These are phyloP conservation scores for Rhizophora mangle DNA, from an alignment of 345 rosid species.

Conservation along the genomic window DNA sequence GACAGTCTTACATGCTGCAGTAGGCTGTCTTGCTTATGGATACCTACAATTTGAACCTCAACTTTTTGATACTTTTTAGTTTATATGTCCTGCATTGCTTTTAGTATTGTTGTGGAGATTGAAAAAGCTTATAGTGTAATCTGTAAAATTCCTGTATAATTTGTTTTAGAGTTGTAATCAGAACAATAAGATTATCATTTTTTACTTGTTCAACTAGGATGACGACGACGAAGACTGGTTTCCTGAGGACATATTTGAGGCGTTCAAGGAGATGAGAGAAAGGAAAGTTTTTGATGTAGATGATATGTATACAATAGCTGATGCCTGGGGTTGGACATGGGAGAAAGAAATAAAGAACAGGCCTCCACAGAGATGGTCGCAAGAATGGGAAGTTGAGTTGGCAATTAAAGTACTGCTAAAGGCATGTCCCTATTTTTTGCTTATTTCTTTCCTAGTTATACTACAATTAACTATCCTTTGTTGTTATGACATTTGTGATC, in stretches of 20 bases:
- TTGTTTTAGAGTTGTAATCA: not conserved
- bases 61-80: not conserved
- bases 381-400: conserved; percentile 94
- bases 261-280: conserved; percentile 80
- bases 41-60: not conserved
- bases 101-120: not conserved
- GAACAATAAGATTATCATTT: not conserved
- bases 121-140: not conserved
- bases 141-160: not conserved
- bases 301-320: conserved; percentile 94
- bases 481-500: not conserved
- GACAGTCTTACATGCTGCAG: too few species aligned
- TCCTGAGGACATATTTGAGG: conserved; percentile 79
- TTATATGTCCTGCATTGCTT: not conserved
- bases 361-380: conserved; percentile 83
- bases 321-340: conserved; percentile 99
- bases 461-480: not conserved
- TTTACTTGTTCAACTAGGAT: conserved; percentile 43
- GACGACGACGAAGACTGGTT: conserved; percentile 91
- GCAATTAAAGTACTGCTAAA: conserved; percentile 71
- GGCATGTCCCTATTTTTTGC: conserved; percentile 40
- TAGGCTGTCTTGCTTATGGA: not conserved
- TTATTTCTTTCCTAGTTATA: not conserved
- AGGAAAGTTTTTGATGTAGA: conserved; percentile 68
- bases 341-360: conserved; percentile 70